phyloP scores from a whole-genome alignment of 1,139 yeast species.

The Protomyces inouyei region DNA sequence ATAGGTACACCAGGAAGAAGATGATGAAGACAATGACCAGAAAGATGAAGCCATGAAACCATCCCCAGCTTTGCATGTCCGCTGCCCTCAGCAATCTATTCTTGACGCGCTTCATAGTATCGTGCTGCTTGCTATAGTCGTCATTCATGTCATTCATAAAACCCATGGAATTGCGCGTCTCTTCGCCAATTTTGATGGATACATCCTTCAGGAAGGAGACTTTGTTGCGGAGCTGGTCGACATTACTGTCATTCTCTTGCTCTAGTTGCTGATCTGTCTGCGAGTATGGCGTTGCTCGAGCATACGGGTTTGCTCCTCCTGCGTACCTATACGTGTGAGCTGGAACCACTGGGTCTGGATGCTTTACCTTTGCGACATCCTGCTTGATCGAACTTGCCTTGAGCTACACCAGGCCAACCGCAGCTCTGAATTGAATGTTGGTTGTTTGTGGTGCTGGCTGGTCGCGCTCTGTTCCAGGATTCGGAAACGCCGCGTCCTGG shows the following conservation, averaged over 20 bases:
- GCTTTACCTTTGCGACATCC: background rate
- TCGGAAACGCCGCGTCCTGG: too few species aligned
- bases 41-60: constrained; percentile 23
- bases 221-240: constrained; percentile 64
- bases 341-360: background rate
- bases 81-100: constrained; percentile 20
- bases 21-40: constrained; percentile 6
- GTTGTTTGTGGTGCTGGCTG: too few species aligned
- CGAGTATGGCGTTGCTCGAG: background rate
- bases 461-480: too few species aligned
- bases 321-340: background rate
- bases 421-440: too few species aligned
- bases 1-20: constrained; percentile 24
- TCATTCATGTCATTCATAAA: constrained; percentile 30
- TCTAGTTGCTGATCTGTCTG: constrained; percentile 46
- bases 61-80: constrained; percentile 23
- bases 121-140: constrained; percentile 23
- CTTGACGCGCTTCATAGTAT: constrained; percentile 14
- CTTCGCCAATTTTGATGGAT: constrained; percentile 74
- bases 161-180: constrained; percentile 64
- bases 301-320: constrained; percentile 12
- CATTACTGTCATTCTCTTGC: constrained; percentile 75
- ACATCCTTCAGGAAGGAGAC: constrained; percentile 62
- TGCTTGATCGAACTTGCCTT: background rate
- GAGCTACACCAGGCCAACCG: background rate